A percentile compares a stretch with the other conserved stretches of the same genome.
These are phyloP conservation scores for Fusarium abutilonis DNA, from an alignment of 2,329 filamentous ascomycete species.

Conservation along the genomic window DNA sequence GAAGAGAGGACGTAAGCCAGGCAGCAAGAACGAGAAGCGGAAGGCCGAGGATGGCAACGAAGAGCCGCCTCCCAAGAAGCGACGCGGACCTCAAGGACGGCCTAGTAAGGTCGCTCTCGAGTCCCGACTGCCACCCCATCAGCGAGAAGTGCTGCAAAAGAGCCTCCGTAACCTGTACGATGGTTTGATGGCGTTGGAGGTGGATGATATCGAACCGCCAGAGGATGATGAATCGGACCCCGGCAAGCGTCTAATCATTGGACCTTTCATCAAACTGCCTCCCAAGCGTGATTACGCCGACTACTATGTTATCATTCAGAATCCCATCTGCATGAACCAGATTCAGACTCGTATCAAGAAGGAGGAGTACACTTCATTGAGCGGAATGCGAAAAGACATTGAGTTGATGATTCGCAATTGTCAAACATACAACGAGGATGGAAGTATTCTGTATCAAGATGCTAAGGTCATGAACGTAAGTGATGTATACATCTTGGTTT, in stretches of 20 bases:
- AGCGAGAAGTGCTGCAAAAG: constrained; percentile 81
- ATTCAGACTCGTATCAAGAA: constrained; percentile 96
- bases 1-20: constrained; percentile 86
- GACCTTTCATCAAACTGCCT: constrained; percentile 91
- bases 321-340: constrained; percentile 94
- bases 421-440: constrained; percentile 95
- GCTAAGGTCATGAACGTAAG: constrained; percentile 89
- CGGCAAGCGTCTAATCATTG: constrained; percentile 82
- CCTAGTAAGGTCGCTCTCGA: constrained; percentile 66
- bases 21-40: constrained; percentile 80
- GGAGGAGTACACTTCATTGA: constrained; percentile 86
- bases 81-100: constrained; percentile 75
- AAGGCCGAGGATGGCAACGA: constrained; percentile 84
- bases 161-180: constrained; percentile 83
- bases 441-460: constrained; percentile 89
- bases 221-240: constrained; percentile 68
- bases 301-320: constrained; percentile 93
- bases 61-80: constrained; percentile 81
- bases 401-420: constrained; percentile 89
- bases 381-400: constrained; percentile 84
- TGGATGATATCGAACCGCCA: constrained; percentile 71
- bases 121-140: constrained; percentile 68
- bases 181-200: constrained; percentile 83
- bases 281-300: constrained; percentile 90
- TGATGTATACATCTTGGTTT: not conserved